phyloP scores from a whole-genome alignment of 352 stramenopile genomes.

The Phytophthora ramorum region DNA sequence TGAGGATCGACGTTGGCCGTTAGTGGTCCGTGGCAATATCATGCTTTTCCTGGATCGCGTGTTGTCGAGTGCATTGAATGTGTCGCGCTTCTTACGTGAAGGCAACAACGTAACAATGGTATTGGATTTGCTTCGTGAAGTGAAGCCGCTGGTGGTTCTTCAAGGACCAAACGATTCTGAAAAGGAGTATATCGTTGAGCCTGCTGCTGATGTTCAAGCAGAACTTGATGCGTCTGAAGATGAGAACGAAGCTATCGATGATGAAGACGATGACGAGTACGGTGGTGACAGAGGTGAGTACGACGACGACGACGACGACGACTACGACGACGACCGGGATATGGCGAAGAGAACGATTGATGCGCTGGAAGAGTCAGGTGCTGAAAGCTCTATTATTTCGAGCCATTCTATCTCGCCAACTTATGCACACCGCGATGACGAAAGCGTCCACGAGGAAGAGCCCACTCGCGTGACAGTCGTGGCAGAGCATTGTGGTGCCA shows the following conservation, averaged over 20 bases:
- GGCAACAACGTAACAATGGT: conserved; percentile 79
- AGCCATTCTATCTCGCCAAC: conserved; percentile 43
- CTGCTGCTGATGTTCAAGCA: conserved; percentile 53
- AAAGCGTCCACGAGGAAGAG: conserved; percentile 48
- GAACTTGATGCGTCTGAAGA: conserved; percentile 71
- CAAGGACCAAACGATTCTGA: conserved; percentile 71
- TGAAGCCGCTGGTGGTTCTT: conserved; percentile 76
- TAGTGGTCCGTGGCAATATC: conserved; percentile 85
- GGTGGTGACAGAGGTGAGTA: conserved; percentile 52
- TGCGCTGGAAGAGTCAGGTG: conserved; percentile 66
- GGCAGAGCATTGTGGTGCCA: conserved; percentile 76
- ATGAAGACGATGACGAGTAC: conserved; percentile 45
- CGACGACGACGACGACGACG: conserved; percentile 46
- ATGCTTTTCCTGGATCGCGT: conserved; percentile 85
- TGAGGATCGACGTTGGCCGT: conserved; percentile 62
- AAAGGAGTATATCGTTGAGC: conserved; percentile 78
- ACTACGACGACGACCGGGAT: conserved; percentile 47
- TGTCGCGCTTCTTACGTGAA: conserved; percentile 80
- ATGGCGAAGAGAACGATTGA: conserved; percentile 70
- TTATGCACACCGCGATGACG: conserved; percentile 37
- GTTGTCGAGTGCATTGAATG: conserved; percentile 81
- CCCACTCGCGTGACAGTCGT: conserved; percentile 72
- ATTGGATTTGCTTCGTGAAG: conserved; percentile 75
- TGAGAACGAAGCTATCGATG: conserved; percentile 43
- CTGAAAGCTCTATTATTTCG: conserved; percentile 54